Evolutionary conservation across 1,139 yeast species (phyloP), one percentile per base, ranked within the genome.

Genomic region (Suhomyces maxii): DNA sequence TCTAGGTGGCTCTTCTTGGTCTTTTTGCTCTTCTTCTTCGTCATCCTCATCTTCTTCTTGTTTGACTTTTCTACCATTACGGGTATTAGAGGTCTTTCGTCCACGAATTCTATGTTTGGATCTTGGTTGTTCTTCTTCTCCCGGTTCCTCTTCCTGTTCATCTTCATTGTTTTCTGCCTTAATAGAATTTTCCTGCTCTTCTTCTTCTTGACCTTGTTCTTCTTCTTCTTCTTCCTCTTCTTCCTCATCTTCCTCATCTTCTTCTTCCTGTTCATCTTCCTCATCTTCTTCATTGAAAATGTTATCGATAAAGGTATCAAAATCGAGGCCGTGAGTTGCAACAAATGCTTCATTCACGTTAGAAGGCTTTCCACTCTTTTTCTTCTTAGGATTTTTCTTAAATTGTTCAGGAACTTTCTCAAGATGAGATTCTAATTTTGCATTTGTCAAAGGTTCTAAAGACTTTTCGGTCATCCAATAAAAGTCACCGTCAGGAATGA

Each of bases 401-500:
- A 52, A 50, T 38, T 57, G 60, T 33, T 56, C 57, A 23, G 76
- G 71, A 7, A 70, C 57, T 50, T 70, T 69, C 41, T 59, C 60
- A 30, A 71, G 54, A 18, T 53, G 61, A 32, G 64, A 53, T 11
- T 57, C 59, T 40, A 72, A 54, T 48, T 64, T 67, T 8, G 65
- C 69, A 12, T 51, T 53, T 7, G 72, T 58, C 46, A 73, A 60
- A 7, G 56, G 56, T 48, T 69, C 75, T 39, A 75, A 56, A 35
- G 63, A 63, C 54, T 73, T 71, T 35, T 71, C 77, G 38, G 61
- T 67, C 68, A 72, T 67, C 80, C 80, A 75, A 55, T 71, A 69
- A 57, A 63, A 75, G 52, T 75, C 78, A 12, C 79, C 79, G 54
- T 74, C 79, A 7, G 79, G 79, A 39, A 75, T 73, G 57, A 74